A percentile compares a stretch with the other conserved stretches of the same genome.
Conservation (phyloP, 352 stramenopile genomes). For the Thalassiosira mediterranea region DNA sequence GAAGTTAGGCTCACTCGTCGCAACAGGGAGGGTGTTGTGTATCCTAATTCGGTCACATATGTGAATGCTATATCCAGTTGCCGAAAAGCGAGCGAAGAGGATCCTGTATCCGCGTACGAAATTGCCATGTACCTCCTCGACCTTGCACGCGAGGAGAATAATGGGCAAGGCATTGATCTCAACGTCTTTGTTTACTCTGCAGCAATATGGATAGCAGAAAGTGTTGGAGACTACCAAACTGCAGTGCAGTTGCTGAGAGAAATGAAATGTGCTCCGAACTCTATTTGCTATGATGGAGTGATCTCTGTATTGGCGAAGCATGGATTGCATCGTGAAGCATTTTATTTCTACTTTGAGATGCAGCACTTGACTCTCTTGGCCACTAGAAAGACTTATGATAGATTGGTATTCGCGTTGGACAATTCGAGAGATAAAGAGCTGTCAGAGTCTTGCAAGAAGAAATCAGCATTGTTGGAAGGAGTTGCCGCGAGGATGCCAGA, state of each 20-base stretch:
- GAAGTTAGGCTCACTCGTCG: conserved; percentile 52
- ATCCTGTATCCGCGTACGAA: conserved; percentile 23
- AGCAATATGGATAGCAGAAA: conserved; percentile 69
- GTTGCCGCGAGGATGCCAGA: conserved; percentile 25
- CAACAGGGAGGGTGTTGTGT: conserved; percentile 35
- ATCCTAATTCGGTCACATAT: conserved; percentile 38
- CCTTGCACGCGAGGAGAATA: conserved; percentile 46
- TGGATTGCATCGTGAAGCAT: conserved; percentile 48
- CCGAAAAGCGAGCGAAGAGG: conserved; percentile 17
- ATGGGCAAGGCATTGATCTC: conserved; percentile 41
- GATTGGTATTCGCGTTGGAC: conserved; percentile 33
- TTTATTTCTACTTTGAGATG: conserved; percentile 68
- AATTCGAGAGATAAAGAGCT: conserved; percentile 27
- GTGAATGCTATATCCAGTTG: conserved; percentile 47
- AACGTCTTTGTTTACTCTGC: conserved; percentile 75
- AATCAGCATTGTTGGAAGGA: conserved; percentile 39
- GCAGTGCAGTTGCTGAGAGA: conserved; percentile 54
- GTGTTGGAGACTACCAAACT: conserved; percentile 38
- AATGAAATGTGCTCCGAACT: conserved; percentile 56
- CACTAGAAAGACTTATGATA: conserved; percentile 45
- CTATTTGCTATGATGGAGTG: conserved; percentile 62
- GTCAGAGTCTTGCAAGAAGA: conserved; percentile 16
- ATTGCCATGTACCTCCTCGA: conserved; percentile 47
- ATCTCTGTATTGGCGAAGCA: conserved; percentile 57
- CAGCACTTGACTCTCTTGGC: conserved; percentile 23